Evolutionary conservation across 2,329 filamentous ascomycete genomes (phyloP), one percentile per base, ranked within the genome.

Genomic region (Fusarium coicis): DNA sequence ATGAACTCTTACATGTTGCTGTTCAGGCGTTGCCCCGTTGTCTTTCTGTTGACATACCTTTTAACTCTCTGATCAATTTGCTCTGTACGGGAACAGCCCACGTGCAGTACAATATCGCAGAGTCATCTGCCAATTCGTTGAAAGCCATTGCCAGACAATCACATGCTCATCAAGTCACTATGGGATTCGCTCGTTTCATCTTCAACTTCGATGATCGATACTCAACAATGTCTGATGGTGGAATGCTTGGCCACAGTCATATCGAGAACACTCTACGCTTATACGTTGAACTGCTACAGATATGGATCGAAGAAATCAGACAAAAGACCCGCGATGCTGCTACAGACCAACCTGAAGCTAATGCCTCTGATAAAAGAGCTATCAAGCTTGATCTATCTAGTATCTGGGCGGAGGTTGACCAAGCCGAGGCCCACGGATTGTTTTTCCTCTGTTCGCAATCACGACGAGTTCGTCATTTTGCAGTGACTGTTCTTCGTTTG

Each of bases 391-490:
- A 98, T 81, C 84, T 97, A 37, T 97, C 95, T 0, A 93, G 92
- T 63, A 92, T 97, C 7, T 94, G 95, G 87, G 94, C 95, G 2
- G 93, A 98, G 79, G 96, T 99, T 32, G 96, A 99, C 76, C 95
- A 98, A 81, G 93, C 98, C 21, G 96, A 99, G 81, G 97, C 96
- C 1, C 96, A 98, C 79, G 97, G 96, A 0, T 84, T 99, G 6
- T 99, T 99, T 85, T 99, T 99, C 80, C 85, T 99, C 11, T 99
- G 96, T 81, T 99, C 96, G 1, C 96, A 98, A 76, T 98, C 96
- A 10, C 90, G 94, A 59, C 90, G 93, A 60, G 96, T 99, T 32
- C 91, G 96, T 57, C 89, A 93, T 66, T 97, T 96, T 80, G 95
- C 96, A 5, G 94, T 99, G 58, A 97, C 93, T 3, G 96, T 99